Evolutionary conservation across 306 rosid genomes (phyloP).

Genomic region (Carpinus fangiana): DNA sequence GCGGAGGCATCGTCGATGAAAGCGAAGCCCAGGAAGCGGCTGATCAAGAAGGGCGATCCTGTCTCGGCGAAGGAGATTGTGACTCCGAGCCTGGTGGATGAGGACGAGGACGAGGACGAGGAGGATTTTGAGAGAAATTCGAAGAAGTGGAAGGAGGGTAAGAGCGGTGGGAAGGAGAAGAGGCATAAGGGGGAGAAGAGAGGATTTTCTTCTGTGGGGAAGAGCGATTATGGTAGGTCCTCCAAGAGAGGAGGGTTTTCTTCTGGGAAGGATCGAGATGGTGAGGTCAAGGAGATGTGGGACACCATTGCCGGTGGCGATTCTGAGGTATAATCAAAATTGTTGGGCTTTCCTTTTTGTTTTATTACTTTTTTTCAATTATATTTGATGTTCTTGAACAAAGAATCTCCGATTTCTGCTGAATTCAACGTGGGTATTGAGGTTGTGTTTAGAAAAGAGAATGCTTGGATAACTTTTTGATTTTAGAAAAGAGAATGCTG

Average conservation of each 20-base stretch:
- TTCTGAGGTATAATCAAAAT: constrained; percentile 65
- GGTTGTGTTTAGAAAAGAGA: too few relatives aligned
- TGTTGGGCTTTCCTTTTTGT: background rate
- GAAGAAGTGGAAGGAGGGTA: constrained; percentile 48
- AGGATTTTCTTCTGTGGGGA: constrained; percentile 43
- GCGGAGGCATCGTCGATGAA: constrained; percentile 44
- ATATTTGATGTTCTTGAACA: background rate
- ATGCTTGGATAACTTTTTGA: too few relatives aligned
- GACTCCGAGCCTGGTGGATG: constrained; percentile 56
- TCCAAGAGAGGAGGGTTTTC: constrained; percentile 61
- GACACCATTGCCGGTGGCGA: constrained; percentile 80
- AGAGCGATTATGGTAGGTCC: constrained; percentile 48
- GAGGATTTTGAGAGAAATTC: constrained; percentile 41
- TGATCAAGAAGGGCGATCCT: constrained; percentile 65
- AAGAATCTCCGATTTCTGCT: too few relatives aligned
- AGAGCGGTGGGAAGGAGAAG: constrained; percentile 69
- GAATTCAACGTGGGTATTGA: too few relatives aligned
- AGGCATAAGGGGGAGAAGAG: constrained; percentile 68
- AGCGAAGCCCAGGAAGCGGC: constrained; percentile 83
- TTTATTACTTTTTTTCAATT: background rate
- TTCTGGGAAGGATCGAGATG: constrained; percentile 73
- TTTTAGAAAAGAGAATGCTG: too few relatives aligned
- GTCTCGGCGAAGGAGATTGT: constrained; percentile 40
- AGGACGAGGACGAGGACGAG: constrained; percentile 42
- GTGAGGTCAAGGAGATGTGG: constrained; percentile 99